Evolutionary conservation across 2,329 filamentous ascomycete species (phyloP).

Genomic region (Colletotrichum brevisporum): DNA sequence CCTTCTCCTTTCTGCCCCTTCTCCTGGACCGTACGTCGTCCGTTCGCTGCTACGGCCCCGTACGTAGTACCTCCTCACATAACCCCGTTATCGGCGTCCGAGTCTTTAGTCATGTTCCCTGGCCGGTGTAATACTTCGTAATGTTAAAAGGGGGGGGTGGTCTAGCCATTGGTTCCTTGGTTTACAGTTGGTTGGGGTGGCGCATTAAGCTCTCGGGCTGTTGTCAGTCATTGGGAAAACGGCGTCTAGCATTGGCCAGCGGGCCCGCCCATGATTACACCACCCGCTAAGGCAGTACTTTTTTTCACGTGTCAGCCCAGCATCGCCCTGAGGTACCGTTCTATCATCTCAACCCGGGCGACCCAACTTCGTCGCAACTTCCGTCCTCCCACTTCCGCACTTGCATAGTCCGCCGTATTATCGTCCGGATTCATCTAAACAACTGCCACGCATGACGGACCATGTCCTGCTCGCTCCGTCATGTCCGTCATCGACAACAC

Average conservation of each 20-base stretch:
- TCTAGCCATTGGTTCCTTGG: constrained; percentile 16
- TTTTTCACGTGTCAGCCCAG: rapidly evolving
- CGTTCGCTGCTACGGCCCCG: neutral
- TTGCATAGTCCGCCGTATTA: constrained; percentile 27
- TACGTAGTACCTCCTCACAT: neutral
- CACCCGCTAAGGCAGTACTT: constrained; percentile 9
- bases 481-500: constrained; percentile 6
- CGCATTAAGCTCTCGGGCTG: constrained; percentile 36
- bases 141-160: constrained; percentile 11
- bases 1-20: neutral
- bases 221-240: constrained; percentile 18
- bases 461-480: constrained; percentile 20
- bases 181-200: constrained; percentile 13
- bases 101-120: constrained; percentile 18
- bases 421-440: constrained; percentile 36
- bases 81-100: constrained; percentile 9
- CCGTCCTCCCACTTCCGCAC: constrained; percentile 28
- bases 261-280: neutral
- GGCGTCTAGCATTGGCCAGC: constrained; percentile 31
- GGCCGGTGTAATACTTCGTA: constrained; percentile 7
- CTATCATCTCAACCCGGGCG: neutral
- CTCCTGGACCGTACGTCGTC: constrained; percentile 6
- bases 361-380: constrained; percentile 30
- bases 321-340: neutral
- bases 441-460: constrained; percentile 21